These are phyloP conservation scores for Xerocomus spinulosus DNA, from an alignment of 768 basidiomycete genomes.

Conservation along the genomic window DNA sequence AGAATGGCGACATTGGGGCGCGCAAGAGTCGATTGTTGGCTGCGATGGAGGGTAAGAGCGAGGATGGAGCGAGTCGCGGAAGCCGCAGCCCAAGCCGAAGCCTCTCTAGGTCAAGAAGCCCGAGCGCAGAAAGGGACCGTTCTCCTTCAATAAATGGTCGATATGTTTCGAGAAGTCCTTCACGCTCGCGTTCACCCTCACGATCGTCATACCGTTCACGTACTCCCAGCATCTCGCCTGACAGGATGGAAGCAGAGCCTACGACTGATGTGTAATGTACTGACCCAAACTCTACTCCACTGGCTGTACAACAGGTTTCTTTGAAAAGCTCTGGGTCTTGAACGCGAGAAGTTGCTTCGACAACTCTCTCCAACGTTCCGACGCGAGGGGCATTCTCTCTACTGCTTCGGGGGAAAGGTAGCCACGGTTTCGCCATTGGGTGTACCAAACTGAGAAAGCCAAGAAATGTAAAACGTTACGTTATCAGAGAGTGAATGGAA, in stretches of 20 bases:
- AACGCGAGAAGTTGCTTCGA: conserved; percentile 58
- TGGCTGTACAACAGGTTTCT: conserved; percentile 18
- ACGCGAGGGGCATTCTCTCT: conserved; percentile 54
- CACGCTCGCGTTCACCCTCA: conserved; percentile 39
- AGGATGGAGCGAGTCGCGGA: conserved; percentile 41
- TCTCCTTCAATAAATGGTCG: conserved; percentile 47
- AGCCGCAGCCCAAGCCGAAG: conserved; percentile 34
- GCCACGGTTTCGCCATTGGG: conserved; percentile 66
- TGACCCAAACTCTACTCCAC: conserved; percentile 15
- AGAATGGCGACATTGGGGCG: conserved; percentile 83
- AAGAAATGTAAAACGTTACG: conserved; percentile 8
- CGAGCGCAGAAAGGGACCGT: conserved; percentile 21
- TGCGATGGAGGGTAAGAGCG: conserved; percentile 75
- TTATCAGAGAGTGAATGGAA: conserved; percentile 9
- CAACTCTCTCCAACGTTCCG: conserved; percentile 66
- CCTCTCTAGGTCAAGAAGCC: conserved; percentile 22
- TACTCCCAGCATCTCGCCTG: conserved; percentile 56
- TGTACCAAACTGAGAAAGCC: conserved; percentile 64
- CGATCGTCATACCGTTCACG: conserved; percentile 46
- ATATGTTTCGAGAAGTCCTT: conserved; percentile 64
- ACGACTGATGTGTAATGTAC: conserved; percentile 14
- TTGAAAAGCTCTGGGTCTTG: conserved; percentile 33
- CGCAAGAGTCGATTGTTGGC: conserved; percentile 83
- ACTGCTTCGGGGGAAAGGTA: conserved; percentile 64
- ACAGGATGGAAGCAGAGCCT: conserved; percentile 44